Evolutionary conservation across 352 stramenopile species (phyloP), one percentile per base, ranked within the genome.

Genomic region (Elongisporangium prolatum): DNA sequence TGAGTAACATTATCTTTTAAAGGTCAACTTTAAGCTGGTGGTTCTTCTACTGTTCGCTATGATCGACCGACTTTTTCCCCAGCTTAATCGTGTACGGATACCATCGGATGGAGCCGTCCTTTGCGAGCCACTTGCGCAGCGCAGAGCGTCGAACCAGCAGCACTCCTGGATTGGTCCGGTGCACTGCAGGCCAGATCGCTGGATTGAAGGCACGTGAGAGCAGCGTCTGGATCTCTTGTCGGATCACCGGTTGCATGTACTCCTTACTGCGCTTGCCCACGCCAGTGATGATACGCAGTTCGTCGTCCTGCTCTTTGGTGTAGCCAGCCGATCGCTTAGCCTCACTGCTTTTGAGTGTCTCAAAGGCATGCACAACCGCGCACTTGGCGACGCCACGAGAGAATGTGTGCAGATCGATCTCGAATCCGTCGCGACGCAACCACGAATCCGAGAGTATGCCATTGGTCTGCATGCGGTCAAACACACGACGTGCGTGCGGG

Each of bases 271-370:
- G 75, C 40, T 71, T 81, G 14, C 82, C 82, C 18, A 89, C 65
- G n/a, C 82, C 82, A 22, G 77, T 88, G 58, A 91, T 88, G 51
- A 91, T 84, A 16, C 79, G 81, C 51, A 91, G 58, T 48, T 89
- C 75, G 58, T 80, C 52, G 24, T 69, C 59, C 24, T 77, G 64
- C 3, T 53, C 54, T 4, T 49, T 66, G 40, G 56, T 64, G 28
- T 40, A 14, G 8, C 28, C 28, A 2, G 28, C 28, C 28, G 28
- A 40, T 8, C 28, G 28, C 28, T 40, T 6, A 1, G 28, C 62
- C 22, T 54, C 25, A 18, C 47, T 51, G 16, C 56, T 40, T 24
- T 67, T 63, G 50, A 86, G 74, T 52, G 73, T 68, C n/a, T 80
- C 65, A 20, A 91, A 80, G 13, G 80, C 75, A 44, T 73, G 73